A percentile compares a stretch with the other conserved stretches of the same genome.
These are phyloP conservation scores for Fomitiporia mediterranea DNA, from an alignment of 1,284 basidiomycete genomes.

Conservation along the genomic window DNA sequence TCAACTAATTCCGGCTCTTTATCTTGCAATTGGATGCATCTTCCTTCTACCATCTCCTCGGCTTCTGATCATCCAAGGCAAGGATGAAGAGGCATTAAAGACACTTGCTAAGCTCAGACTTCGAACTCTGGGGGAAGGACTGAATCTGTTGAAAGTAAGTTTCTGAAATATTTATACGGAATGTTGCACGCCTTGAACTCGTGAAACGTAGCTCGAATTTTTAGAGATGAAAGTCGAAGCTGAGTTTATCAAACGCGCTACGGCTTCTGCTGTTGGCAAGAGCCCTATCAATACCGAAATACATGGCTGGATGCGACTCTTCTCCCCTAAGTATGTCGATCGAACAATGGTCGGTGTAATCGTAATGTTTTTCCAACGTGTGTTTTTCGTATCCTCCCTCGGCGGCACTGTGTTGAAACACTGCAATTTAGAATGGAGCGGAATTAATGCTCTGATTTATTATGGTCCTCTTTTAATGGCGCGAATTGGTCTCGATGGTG, in stretches of 20 bases:
- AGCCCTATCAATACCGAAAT: conserved; percentile 35
- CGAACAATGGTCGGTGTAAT: conserved; percentile 64
- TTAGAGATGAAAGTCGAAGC: conserved; percentile 69
- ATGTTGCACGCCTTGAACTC: neutral
- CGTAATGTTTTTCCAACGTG: conserved; percentile 79
- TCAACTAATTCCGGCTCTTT: conserved; percentile 64
- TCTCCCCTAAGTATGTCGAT: conserved; percentile 45
- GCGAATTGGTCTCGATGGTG: conserved; percentile 54
- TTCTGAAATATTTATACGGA: conserved; percentile 1
- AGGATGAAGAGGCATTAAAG: conserved; percentile 46
- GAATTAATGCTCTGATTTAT: conserved; percentile 77
- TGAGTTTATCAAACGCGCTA: conserved; percentile 39
- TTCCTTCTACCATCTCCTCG: conserved; percentile 73
- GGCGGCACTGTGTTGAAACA: neutral
- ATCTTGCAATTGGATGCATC: conserved; percentile 59
- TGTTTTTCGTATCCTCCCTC: conserved; percentile 31
- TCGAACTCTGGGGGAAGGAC: conserved; percentile 33
- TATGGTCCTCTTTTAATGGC: conserved; percentile 72
- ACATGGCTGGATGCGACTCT: conserved; percentile 50
- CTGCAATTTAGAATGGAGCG: conserved; percentile 63
- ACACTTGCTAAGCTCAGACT: conserved; percentile 53
- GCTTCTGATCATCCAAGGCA: conserved; percentile 54
- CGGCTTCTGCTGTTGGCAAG: conserved; percentile 25
- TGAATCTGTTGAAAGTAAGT: conserved; percentile 47
- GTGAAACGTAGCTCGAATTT: conserved; percentile 52